These are phyloP conservation scores for Hylodesmum podocarpum DNA, from an alignment of 306 rosid species.

Conservation along the genomic window DNA sequence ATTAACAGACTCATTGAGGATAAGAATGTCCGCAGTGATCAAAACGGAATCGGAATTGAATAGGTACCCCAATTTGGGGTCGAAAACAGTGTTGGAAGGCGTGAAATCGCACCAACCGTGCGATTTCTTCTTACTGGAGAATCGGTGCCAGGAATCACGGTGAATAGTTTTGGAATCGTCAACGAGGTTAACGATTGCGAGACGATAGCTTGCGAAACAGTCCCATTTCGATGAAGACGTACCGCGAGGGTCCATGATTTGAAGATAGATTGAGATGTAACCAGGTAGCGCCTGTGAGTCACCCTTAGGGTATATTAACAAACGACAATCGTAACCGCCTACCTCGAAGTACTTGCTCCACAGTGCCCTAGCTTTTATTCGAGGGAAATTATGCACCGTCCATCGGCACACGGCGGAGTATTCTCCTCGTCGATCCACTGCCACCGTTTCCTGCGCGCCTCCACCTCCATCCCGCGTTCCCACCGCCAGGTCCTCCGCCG, in stretches of 20 bases:
- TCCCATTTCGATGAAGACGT: conserved; percentile 96
- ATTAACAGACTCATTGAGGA: conserved; percentile 83
- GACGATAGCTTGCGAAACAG: conserved; percentile 95
- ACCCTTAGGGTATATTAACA: conserved; percentile 91
- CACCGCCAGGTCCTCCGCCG: conserved; percentile 70
- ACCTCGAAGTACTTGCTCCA: conserved; percentile 99
- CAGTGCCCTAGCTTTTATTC: conserved; percentile 93
- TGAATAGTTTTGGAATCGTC: conserved; percentile 92
- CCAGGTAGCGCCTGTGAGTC: conserved; percentile 95
- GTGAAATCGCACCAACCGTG: conserved; percentile 99
- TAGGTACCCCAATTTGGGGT: conserved; percentile 79
- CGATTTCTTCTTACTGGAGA: conserved; percentile 92
- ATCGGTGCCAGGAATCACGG: conserved; percentile 98
- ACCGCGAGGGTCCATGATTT: conserved; percentile 99
- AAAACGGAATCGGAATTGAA: conserved; percentile 72
- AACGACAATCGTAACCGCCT: conserved; percentile 97
- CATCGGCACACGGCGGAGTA: conserved; percentile 89
- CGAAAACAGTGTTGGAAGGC: conserved; percentile 83
- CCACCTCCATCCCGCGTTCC: conserved; percentile 82
- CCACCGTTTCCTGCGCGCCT: conserved; percentile 82
- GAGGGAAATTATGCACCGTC: conserved; percentile 91
- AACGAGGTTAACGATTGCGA: conserved; percentile 72
- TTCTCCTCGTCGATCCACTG: conserved; percentile 79
- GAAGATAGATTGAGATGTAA: conserved; percentile 90
- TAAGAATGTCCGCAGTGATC: conserved; percentile 89